These are phyloP conservation scores for Penicillium egyptiacum DNA, from an alignment of 495 filamentous ascomycete species.

Conservation along the genomic window DNA sequence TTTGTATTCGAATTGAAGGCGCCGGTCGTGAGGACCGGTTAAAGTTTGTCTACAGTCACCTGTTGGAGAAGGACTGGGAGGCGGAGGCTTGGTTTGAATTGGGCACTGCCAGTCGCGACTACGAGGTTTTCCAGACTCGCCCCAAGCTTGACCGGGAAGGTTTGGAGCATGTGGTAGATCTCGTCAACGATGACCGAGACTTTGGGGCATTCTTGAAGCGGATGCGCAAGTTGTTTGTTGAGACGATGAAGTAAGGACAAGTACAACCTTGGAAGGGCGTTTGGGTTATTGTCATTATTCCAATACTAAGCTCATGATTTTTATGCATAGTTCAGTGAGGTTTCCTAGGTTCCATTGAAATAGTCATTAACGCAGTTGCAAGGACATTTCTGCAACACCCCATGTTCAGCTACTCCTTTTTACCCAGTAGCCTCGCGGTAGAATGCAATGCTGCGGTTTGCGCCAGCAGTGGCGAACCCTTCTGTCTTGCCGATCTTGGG, in stretches of 20 bases:
- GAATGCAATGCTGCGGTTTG: slow-evolving; percentile 75
- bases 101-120: slow-evolving; percentile 75
- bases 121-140: slow-evolving; percentile 71
- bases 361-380: slow-evolving; percentile 12
- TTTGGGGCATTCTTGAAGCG: slow-evolving; percentile 80
- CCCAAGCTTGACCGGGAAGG: slow-evolving; percentile 77
- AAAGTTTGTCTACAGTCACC: slow-evolving; percentile 88
- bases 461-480: slow-evolving; percentile 83
- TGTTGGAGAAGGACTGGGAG: slow-evolving; percentile 80
- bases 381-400: not conserved
- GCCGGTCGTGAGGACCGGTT: slow-evolving; percentile 79
- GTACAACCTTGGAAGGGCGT: not conserved
- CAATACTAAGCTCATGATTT: slow-evolving; percentile 24
- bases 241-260: slow-evolving; percentile 49
- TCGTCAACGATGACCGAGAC: slow-evolving; percentile 77
- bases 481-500: slow-evolving; percentile 75
- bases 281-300: slow-evolving; percentile 12
- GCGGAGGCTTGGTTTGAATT: slow-evolving; percentile 93
- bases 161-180: slow-evolving; percentile 69
- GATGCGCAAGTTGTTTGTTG: slow-evolving; percentile 84
- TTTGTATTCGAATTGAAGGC: slow-evolving; percentile 88
- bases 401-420: slow-evolving; percentile 26
- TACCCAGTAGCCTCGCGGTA: slow-evolving; percentile 88
- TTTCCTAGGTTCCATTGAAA: slow-evolving; percentile 14
- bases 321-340: slow-evolving; percentile 13